Evolutionary conservation across 116 monocot species (phyloP).

Genomic region (Dioscorea cayenensis): DNA sequence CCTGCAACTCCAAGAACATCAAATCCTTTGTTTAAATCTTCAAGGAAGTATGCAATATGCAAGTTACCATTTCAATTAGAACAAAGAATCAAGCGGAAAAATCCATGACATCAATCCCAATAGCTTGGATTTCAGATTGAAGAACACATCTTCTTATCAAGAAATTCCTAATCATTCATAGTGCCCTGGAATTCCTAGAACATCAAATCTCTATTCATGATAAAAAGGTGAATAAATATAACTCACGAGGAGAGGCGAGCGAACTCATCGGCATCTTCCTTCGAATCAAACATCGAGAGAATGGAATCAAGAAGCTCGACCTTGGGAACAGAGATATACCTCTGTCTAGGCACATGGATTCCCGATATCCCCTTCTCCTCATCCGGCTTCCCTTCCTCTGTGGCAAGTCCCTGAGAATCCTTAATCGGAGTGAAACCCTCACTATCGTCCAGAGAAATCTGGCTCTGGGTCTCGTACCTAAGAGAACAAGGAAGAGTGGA

Average conservation of each 20-base stretch:
- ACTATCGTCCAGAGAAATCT: not conserved
- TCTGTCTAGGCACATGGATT: conserved; percentile 69
- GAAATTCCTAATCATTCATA: too few relatives aligned
- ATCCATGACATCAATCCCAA: too few relatives aligned
- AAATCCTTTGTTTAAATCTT: too few relatives aligned
- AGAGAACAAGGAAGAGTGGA: conserved; percentile 5
- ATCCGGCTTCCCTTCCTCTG: not conserved
- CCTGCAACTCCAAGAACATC: too few relatives aligned
- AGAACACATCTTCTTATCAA: too few relatives aligned
- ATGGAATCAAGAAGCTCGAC: conserved; percentile 51
- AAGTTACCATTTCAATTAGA: too few relatives aligned
- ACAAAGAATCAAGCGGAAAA: too few relatives aligned
- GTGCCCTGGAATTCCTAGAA: too few relatives aligned
- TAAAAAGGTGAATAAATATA: not conserved
- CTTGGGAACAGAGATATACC: conserved; percentile 67
- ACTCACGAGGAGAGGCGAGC: conserved; percentile 39
- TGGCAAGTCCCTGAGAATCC: not conserved
- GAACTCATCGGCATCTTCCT: conserved; percentile 59
- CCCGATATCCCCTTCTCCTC: conserved; percentile 34
- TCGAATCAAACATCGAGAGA: conserved; percentile 35
- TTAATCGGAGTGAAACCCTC: not conserved
- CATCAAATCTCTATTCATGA: too few relatives aligned
- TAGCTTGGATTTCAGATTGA: too few relatives aligned
- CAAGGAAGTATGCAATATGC: too few relatives aligned
- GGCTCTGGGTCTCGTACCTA: conserved; percentile 4